Percentiles rank a stretch among this genome's conserved stretches.
phyloP scores from a whole-genome alignment of 2,329 filamentous ascomycete genomes.

The Alternaria sp. region DNA sequence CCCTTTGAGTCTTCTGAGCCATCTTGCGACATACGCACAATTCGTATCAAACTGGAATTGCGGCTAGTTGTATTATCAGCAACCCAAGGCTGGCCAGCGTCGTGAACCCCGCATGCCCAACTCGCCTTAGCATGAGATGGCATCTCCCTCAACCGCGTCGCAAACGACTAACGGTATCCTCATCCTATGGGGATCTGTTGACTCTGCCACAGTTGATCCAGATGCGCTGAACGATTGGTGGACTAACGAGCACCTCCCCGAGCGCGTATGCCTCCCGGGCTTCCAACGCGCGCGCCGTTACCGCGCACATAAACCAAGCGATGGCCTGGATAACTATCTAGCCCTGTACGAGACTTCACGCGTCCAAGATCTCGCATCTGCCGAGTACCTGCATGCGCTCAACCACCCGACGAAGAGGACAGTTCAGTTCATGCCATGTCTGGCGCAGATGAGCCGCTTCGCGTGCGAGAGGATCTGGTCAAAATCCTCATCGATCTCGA shows the following conservation, averaged over 20 bases:
- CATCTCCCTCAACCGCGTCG: neutral
- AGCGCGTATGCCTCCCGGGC: slow-evolving; percentile 21
- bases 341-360: slow-evolving; percentile 14
- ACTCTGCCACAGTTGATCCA: slow-evolving; percentile 7
- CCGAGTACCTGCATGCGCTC: slow-evolving; percentile 14
- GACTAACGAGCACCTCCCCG: slow-evolving; percentile 26
- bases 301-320: neutral
- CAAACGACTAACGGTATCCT: neutral
- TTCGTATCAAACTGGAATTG: neutral
- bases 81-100: neutral
- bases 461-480: slow-evolving; percentile 10
- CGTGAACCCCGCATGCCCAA: neutral
- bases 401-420: slow-evolving; percentile 18
- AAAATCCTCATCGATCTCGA: neutral
- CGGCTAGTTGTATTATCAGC: neutral
- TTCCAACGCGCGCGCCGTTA: slow-evolving; percentile 21
- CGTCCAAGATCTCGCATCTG: slow-evolving; percentile 9
- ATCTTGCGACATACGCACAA: neutral
- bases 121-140: neutral
- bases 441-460: slow-evolving; percentile 19
- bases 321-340: slow-evolving; percentile 10
- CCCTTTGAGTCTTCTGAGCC: neutral
- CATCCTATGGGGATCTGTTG: slow-evolving; percentile 17
- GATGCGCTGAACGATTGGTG: slow-evolving; percentile 25
- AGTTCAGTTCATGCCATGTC: slow-evolving; percentile 18